Percentiles rank a stretch among this genome's conserved stretches.
phyloP scores from a whole-genome alignment of 2,329 filamentous ascomycete genomes.

The Cercospora janseana region DNA sequence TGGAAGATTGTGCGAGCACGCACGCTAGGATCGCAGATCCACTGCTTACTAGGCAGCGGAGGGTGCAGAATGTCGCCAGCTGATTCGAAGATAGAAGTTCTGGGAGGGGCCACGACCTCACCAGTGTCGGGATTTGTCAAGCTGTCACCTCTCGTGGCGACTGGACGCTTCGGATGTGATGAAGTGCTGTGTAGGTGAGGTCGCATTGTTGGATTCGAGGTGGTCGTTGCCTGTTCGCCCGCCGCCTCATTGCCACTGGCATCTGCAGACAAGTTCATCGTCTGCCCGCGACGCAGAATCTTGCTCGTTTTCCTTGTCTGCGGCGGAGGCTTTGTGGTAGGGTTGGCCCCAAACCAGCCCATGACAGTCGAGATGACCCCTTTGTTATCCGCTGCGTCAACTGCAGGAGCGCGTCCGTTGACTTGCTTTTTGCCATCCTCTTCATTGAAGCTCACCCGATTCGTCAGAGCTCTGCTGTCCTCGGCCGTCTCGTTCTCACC shows the following conservation, averaged over 20 bases:
- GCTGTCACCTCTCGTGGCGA: slow-evolving; percentile 52
- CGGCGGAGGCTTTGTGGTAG: slow-evolving; percentile 53
- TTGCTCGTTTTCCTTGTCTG: slow-evolving; percentile 37
- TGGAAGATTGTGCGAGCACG: slow-evolving; percentile 92
- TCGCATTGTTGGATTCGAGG: slow-evolving; percentile 36
- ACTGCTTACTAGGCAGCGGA: slow-evolving; percentile 76
- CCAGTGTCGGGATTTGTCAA: slow-evolving; percentile 44
- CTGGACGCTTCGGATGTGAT: slow-evolving; percentile 41
- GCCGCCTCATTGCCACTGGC: slow-evolving; percentile 30
- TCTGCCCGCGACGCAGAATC: slow-evolving; percentile 64
- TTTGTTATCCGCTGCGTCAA: slow-evolving; percentile 26
- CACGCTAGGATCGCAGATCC: slow-evolving; percentile 76
- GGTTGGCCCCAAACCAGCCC: slow-evolving; percentile 67
- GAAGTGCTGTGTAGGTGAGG: slow-evolving; percentile 26
- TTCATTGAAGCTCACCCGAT: slow-evolving; percentile 44
- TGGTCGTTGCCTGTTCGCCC: slow-evolving; percentile 24
- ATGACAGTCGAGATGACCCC: slow-evolving; percentile 57
- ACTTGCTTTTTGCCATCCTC: slow-evolving; percentile 39
- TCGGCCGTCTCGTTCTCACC: slow-evolving; percentile 63
- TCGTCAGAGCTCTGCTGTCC: slow-evolving; percentile 46
- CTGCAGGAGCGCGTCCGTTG: slow-evolving; percentile 16
- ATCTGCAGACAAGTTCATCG: slow-evolving; percentile 52
- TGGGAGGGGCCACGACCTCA: slow-evolving; percentile 64
- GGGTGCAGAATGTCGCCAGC: slow-evolving; percentile 90
- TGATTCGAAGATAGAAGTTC: slow-evolving; percentile 91